phyloP scores from a whole-genome alignment of 1,284 basidiomycete species.

The Malassezia sp. region DNA sequence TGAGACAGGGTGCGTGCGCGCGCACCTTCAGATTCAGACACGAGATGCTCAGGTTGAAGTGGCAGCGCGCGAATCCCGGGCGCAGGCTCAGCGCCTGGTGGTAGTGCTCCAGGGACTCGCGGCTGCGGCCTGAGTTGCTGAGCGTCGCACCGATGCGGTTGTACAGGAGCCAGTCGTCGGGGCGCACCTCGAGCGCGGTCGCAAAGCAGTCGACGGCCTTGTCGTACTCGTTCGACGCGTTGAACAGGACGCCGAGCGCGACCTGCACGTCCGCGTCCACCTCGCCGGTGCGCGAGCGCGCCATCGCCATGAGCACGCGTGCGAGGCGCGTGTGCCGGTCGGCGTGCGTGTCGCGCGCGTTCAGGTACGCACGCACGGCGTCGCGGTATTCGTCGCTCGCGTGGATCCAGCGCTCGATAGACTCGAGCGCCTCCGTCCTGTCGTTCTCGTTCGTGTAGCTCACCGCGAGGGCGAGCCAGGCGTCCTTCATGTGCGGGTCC shows the following conservation, averaged over 20 bases:
- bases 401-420: constrained; percentile 71
- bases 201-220: constrained; percentile 91
- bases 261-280: constrained; percentile 81
- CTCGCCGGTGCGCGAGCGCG: constrained; percentile 28
- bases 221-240: constrained; percentile 72
- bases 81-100: constrained; percentile 77
- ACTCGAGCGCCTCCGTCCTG: constrained; percentile 58
- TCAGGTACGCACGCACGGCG: constrained; percentile 47
- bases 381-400: constrained; percentile 49
- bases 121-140: constrained; percentile 69
- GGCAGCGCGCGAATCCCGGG: constrained; percentile 71
- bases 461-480: constrained; percentile 83
- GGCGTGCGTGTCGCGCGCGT: constrained; percentile 20
- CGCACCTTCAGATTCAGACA: constrained; percentile 38
- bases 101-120: constrained; percentile 79
- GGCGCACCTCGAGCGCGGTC: constrained; percentile 72
- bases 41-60: constrained; percentile 40
- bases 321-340: constrained; percentile 10
- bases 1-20: not conserved
- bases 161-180: constrained; percentile 87
- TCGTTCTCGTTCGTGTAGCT: constrained; percentile 85
- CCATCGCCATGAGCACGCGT: constrained; percentile 46
- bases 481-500: constrained; percentile 54
- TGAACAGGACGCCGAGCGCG: constrained; percentile 83
- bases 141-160: constrained; percentile 93